phyloP scores from a whole-genome alignment of 2,329 filamentous ascomycete genomes.

The Aureobasidium sp. region DNA sequence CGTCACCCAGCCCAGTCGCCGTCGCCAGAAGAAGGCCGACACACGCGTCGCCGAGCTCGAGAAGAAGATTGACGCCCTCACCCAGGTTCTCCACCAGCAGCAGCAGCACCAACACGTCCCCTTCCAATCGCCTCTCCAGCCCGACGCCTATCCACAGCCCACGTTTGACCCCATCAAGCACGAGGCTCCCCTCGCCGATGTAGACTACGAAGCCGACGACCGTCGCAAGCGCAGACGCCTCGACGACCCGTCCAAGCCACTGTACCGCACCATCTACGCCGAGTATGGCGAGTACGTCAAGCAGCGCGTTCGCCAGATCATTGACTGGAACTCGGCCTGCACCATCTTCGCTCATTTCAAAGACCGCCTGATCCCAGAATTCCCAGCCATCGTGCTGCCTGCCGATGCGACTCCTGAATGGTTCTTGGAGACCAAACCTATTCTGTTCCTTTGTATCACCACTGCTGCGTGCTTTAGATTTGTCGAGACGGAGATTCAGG shows the following conservation, averaged over 20 bases:
- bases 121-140: constrained; percentile 8
- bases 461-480: constrained; percentile 39
- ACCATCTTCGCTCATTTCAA: constrained; percentile 50
- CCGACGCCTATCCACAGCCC: neutral
- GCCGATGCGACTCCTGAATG: constrained; percentile 44
- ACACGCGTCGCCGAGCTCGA: constrained; percentile 82
- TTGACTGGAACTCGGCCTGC: constrained; percentile 17
- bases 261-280: neutral
- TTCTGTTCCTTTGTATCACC: constrained; percentile 51
- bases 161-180: neutral
- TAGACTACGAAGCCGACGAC: constrained; percentile 1
- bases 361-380: constrained; percentile 43
- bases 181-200: neutral
- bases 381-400: constrained; percentile 51
- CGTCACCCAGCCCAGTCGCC: constrained; percentile 64
- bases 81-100: constrained; percentile 62
- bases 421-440: constrained; percentile 48
- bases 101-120: constrained; percentile 16
- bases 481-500: constrained; percentile 16
- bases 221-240: constrained; percentile 2
- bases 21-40: constrained; percentile 87
- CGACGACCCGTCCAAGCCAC: neutral
- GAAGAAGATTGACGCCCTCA: constrained; percentile 84
- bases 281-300: constrained; percentile 3
- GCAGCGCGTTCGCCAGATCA: constrained; percentile 9